Percentiles rank a stretch among this genome's conserved stretches.
phyloP scores from a whole-genome alignment of 108 stramenopile species.

The Epithemia pelagica region DNA sequence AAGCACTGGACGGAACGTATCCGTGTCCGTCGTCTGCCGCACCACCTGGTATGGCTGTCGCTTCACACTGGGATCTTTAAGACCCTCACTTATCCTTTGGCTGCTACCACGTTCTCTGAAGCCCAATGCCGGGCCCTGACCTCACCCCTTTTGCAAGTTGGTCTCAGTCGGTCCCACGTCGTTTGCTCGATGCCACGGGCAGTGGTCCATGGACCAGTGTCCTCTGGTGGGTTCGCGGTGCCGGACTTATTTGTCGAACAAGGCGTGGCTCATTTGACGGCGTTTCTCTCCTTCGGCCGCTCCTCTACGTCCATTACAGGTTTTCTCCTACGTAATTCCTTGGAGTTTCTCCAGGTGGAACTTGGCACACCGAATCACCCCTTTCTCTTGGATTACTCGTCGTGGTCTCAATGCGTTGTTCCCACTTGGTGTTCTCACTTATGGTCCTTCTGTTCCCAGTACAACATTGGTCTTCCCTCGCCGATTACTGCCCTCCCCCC shows the following conservation, averaged over 20 bases:
- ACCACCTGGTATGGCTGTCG: constrained; percentile 6
- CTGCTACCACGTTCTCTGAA: background rate
- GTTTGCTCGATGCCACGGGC: background rate
- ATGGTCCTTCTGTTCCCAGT: too few species aligned
- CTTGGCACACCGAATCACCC: background rate
- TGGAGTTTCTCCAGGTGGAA: background rate
- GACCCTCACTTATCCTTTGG: background rate
- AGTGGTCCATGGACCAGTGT: background rate
- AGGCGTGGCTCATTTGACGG: background rate
- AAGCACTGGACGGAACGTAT: constrained; percentile 4
- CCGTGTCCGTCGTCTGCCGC: background rate
- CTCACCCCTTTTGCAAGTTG: background rate
- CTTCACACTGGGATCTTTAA: background rate
- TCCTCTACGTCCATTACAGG: background rate
- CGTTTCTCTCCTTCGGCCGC: background rate
- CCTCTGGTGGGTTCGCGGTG: background rate
- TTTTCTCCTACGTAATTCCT: background rate
- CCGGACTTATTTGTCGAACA: background rate
- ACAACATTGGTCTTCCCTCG: too few species aligned
- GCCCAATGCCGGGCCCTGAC: background rate
- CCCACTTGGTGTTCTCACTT: too few species aligned
- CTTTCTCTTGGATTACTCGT: too few species aligned
- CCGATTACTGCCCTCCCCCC: too few species aligned
- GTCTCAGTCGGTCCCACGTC: background rate
- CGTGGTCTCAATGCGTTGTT: too few species aligned